These are phyloP conservation scores for Prinsepia uniflora DNA, from an alignment of 306 rosid species.

Conservation along the genomic window DNA sequence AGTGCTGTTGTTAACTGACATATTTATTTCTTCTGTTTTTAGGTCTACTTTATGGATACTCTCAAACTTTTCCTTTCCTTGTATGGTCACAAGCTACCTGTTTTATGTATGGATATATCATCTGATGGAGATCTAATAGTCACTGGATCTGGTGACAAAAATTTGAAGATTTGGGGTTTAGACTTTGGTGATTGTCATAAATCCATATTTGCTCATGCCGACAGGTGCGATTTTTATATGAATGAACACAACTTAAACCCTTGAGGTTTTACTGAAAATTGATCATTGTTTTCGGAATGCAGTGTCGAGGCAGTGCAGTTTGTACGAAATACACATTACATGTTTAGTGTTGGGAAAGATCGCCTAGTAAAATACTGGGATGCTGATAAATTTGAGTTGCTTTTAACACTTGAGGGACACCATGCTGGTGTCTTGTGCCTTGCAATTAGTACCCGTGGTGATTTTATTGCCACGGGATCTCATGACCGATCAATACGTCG, in stretches of 20 bases:
- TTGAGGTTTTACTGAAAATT: constrained; percentile 12
- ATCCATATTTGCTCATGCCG: constrained; percentile 87
- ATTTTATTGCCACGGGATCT: constrained; percentile 86
- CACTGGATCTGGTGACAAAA: constrained; percentile 96
- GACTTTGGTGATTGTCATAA: constrained; percentile 95
- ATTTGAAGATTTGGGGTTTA: constrained; percentile 93
- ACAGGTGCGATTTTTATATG: constrained; percentile 49
- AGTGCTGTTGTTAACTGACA: constrained; percentile 17
- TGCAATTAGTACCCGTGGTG: constrained; percentile 83
- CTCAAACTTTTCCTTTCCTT: constrained; percentile 76
- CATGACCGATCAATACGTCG: constrained; percentile 94
- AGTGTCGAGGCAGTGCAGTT: constrained; percentile 88
- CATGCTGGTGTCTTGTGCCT: constrained; percentile 94
- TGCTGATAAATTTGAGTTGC: constrained; percentile 90
- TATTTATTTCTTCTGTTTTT: constrained; percentile 27
- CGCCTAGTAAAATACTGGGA: constrained; percentile 87
- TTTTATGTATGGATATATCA: constrained; percentile 93
- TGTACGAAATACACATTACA: constrained; percentile 79
- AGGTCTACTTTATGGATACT: constrained; percentile 76
- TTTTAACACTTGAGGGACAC: constrained; percentile 93
- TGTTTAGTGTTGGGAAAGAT: constrained; percentile 90
- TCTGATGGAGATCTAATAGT: constrained; percentile 89
- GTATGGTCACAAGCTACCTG: constrained; percentile 92
- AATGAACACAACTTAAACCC: not conserved
- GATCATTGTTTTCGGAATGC: constrained; percentile 32